Percentiles rank a stretch among this genome's conserved stretches.
phyloP scores from a whole-genome alignment of 768 basidiomycete genomes.

The Boletus speciosus region DNA sequence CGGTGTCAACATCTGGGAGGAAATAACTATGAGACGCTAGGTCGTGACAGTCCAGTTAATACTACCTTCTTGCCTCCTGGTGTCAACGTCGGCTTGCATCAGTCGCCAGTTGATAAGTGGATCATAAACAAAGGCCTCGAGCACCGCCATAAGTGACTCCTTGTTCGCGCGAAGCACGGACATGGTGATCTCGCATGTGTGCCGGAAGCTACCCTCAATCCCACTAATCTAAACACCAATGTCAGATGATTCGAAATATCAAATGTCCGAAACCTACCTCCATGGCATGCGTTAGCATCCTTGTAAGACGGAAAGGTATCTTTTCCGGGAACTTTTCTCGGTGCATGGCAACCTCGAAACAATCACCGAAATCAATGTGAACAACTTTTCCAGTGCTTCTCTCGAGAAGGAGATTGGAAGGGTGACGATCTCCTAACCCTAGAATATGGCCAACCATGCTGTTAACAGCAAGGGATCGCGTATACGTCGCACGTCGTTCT shows the following conservation, averaged over 20 bases:
- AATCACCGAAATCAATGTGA: slow-evolving; percentile 97
- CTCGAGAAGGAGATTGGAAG: slow-evolving; percentile 90
- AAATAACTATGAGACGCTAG: neutral
- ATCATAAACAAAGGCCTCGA: slow-evolving; percentile 98
- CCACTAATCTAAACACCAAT: slow-evolving; percentile 78
- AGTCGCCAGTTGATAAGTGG: slow-evolving; percentile 97
- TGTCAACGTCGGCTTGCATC: slow-evolving; percentile 79
- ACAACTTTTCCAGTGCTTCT: slow-evolving; percentile 91
- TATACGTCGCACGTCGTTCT: slow-evolving; percentile 93
- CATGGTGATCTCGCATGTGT: slow-evolving; percentile 98
- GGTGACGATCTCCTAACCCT: slow-evolving; percentile 96
- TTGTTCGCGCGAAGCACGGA: slow-evolving; percentile 92
- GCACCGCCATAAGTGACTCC: slow-evolving; percentile 97
- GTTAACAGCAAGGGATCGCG: slow-evolving; percentile 91
- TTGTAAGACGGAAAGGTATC: slow-evolving; percentile 95
- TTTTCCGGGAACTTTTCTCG: slow-evolving; percentile 99
- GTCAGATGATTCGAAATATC: neutral
- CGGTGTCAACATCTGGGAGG: slow-evolving; percentile 39
- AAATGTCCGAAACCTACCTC: slow-evolving; percentile 54
- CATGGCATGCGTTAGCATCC: slow-evolving; percentile 99
- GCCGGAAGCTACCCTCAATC: slow-evolving; percentile 94
- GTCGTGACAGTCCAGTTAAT: neutral
- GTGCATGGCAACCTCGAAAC: slow-evolving; percentile 97
- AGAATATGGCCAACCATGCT: slow-evolving; percentile 99
- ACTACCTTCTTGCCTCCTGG: slow-evolving; percentile 63